A percentile compares a stretch with the other conserved stretches of the same genome.
phyloP scores from a whole-genome alignment of 176 grass and related monocot genomes.

The Musa troglodytarum region DNA sequence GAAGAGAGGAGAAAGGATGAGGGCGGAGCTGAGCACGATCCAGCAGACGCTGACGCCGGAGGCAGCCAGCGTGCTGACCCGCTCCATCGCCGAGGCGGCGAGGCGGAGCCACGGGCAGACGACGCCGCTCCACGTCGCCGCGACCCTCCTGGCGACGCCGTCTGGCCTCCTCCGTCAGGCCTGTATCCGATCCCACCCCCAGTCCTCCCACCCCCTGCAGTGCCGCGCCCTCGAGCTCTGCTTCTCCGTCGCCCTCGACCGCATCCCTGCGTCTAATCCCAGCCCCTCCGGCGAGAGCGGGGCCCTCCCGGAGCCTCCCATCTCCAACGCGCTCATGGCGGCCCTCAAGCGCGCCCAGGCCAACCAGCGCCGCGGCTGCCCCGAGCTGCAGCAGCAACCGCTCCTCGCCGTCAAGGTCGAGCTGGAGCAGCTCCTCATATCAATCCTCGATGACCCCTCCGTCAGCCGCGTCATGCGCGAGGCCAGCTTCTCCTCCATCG shows the following conservation, averaged over 20 bases:
- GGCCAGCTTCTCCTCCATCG: slow-evolving; percentile 22
- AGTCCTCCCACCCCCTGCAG: slow-evolving; percentile 23
- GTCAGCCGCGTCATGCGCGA: slow-evolving; percentile 29
- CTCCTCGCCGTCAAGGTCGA: slow-evolving; percentile 24
- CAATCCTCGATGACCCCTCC: slow-evolving; percentile 26
- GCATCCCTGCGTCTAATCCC: slow-evolving; percentile 10
- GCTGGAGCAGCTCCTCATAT: slow-evolving; percentile 22
- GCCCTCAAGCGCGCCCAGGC: slow-evolving; percentile 25
- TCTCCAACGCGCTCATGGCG: slow-evolving; percentile 24
- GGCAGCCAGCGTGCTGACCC: slow-evolving; percentile 19
- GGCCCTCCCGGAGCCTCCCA: not conserved
- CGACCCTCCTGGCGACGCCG: slow-evolving; percentile 14
- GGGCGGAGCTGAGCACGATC: slow-evolving; percentile 26
- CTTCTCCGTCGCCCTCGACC: slow-evolving; percentile 27
- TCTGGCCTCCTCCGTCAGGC: slow-evolving; percentile 21
- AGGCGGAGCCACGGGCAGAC: slow-evolving; percentile 22
- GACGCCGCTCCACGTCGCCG: slow-evolving; percentile 23
- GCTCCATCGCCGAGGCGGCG: slow-evolving; percentile 19
- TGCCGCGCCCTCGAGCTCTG: slow-evolving; percentile 28
- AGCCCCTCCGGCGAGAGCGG: not conserved
- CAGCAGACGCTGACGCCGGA: slow-evolving; percentile 30
- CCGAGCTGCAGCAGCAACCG: slow-evolving; percentile 22
- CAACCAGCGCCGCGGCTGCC: slow-evolving; percentile 22
- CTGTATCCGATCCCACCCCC: slow-evolving; percentile 18
- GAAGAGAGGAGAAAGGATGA: slow-evolving; percentile 12